Evolutionary conservation across 305 asterid species (phyloP), one percentile per base, ranked within the genome.

Genomic region (Rubia tinctorum): DNA sequence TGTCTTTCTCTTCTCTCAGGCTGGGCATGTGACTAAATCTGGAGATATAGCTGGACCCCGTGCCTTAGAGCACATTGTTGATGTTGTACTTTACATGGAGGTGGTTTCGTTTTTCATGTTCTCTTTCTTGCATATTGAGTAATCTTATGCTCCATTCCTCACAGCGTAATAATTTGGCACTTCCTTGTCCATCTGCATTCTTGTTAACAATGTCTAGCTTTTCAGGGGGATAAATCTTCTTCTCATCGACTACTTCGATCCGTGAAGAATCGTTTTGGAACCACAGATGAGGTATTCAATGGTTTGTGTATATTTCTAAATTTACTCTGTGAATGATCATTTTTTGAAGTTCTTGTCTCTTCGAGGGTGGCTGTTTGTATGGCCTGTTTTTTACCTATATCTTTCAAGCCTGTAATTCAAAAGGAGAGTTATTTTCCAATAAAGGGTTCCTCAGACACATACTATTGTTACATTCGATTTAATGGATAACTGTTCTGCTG

Each of bases 41-140:
- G 98, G 99, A 80, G 99, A 95, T 44, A 92, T 92, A 74, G 99
- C 99, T 74, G 99, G 99, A 67, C 98, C 99, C 85, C 98, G 95
- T 70, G 91, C 84, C 66, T 81, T 95, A 83, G 98, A 95, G 89
- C 99, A 95, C 87, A 90, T 89, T 11, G 98, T 95, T 76, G 98
- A 95, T 83, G 99, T 87, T 77, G 99, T 95, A 79, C 80, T 95
- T 72, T 90, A 90, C 81, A 83, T 95, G 96, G 99, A 95, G 84
- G 99, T 94, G 78, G 83, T 95, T 86, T 84, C 82, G 85, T 75
- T 61, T 47, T 44, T 61, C 12, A 68, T 64, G 47, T 75, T 74
- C 71, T 73, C 77, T 66, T 75, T 76, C 68, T 78, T 73, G 11
- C n/a, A 51, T 71, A 66, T 25, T 75, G 43, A 34, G 30, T 75